Evolutionary conservation across 441 rosid species (phyloP), one percentile per base, ranked within the genome.

Genomic region (Hura crepitans): DNA sequence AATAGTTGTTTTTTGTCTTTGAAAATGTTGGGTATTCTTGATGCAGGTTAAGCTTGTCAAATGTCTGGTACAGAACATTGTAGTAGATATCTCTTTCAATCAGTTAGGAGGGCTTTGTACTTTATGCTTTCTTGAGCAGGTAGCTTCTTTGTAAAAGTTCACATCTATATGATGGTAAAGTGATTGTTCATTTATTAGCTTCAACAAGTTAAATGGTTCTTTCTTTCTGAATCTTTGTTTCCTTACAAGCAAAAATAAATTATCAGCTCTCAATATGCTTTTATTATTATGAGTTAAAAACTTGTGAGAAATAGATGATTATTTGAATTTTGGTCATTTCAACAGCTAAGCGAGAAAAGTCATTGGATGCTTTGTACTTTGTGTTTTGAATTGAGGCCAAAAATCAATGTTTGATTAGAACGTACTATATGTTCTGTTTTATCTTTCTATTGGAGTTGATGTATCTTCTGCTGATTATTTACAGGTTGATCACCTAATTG

Each of bases 41-140:
- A 80, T 73, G 83, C 90, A 93, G 98, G 98, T 91, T 72, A 91
- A 93, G 86, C 94, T 93, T 79, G 90, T 93, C 53, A 93, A 93
- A 74, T 93, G 92, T 76, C 72, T 93, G 63, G 87, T 93, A 54
- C 97, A 93, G 80, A 88, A 93, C 77, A 87, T 89, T 4, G 91
- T 93, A 45, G 98, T 93, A 47, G 98, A 93, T 85, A 93, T 93
- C 57, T 89, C 94, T 54, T 93, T 91, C 80, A 91, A 91, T 78
- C 98, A 91, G 82, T 77, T 93, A 70, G 96, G 98, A 76, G 98
- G 97, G 33, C 80, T 93, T 42, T 86, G 85, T 75, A 91, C 98
- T 22, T 76, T 90, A 65, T 93, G 94, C 82, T 93, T 93, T 84
- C 96, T 93, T 57, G 96, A 91, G 85, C 43, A 91, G 96, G 97